Base-by-base conservation (phyloP, 2,329 filamentous ascomycete species). In the Aspergillus caelatus region DNA sequence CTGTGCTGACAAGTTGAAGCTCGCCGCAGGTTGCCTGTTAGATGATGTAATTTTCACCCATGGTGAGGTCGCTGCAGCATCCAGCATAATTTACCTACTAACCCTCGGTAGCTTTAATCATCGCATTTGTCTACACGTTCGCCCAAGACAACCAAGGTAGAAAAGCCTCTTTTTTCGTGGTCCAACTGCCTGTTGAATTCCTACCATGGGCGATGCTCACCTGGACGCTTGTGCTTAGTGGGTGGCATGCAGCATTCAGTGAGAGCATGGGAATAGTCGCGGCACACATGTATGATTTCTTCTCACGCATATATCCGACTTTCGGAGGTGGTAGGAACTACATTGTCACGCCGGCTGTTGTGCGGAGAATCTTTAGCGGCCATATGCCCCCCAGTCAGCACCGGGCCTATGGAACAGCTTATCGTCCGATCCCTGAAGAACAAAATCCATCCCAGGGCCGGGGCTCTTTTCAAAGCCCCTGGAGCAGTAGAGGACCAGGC, bases 201-300 rank as follows among this genome's bases (percentile, higher is more conserved):
- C 83, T 95, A 34, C 95, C 95, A 3, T 91, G 89, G 74, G 89
- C 90, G 67, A 91, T 96, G 85, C 85, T 98, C 52, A 77, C 88
- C 19, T 81, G 93, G 71, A 90, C 90, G 12, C 83, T 96, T 26
- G 81, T 98, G 59, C 86, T 91, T 74, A 83, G 80, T 6, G 89
- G 89, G 12, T 83, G 84, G 41, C 69, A 77, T 3, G 79, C 79
- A 21, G 85, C 91, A 12, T 74, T 91, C 61, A 72, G 89, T 4
- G 89, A 96, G 73, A 77, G 88, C 5, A 91, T 87, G 39, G 95
- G 95, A n/a, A 83, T 99, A 12, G 68, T 96, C 50, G 92, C 94
- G 14, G 94, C 94, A 5, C 95, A 99, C 76, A 73, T 95, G 23
- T 96, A 93, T 78, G 92, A 98, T 75, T 99, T 98, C 74, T 78